Conservation (phyloP, 768 basidiomycete species). For the Mrakia blollopis region DNA sequence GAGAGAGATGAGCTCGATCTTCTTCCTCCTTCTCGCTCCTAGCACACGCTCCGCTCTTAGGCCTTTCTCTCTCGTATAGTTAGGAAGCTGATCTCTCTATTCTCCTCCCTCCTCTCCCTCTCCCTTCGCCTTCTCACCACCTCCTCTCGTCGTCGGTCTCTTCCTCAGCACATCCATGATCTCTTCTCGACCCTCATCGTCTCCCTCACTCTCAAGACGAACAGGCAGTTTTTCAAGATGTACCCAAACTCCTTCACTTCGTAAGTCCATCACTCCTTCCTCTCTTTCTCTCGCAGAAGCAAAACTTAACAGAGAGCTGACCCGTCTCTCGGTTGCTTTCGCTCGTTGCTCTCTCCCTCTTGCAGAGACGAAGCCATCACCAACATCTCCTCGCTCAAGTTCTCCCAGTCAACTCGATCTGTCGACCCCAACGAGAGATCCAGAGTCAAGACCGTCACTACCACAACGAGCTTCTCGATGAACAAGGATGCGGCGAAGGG, state of each 20-base stretch:
- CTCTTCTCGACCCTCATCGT: constrained; percentile 94
- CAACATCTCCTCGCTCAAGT: constrained; percentile 90
- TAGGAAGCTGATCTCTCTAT: not conserved
- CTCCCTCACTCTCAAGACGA: constrained; percentile 78
- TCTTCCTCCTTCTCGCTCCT: not conserved
- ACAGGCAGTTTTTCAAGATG: constrained; percentile 92
- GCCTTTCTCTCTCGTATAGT: not conserved
- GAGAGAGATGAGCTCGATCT: too few species aligned
- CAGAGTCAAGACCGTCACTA: constrained; percentile 96
- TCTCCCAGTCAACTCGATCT: constrained; percentile 96
- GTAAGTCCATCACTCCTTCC: constrained; percentile 52
- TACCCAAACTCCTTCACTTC: constrained; percentile 93
- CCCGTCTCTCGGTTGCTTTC: too few species aligned
- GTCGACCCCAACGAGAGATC: constrained; percentile 96
- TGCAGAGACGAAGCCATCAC: constrained; percentile 81
- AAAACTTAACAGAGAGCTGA: not conserved
- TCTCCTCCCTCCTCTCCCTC: not conserved
- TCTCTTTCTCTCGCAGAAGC: not conserved
- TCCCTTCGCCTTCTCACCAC: not conserved
- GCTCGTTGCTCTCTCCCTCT: not conserved
- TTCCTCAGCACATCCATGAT: constrained; percentile 83
- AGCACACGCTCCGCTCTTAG: not conserved
- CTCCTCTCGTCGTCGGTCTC: not conserved
- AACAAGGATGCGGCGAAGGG: constrained; percentile 99
- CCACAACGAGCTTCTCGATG: constrained; percentile 99